phyloP scores from a whole-genome alignment of 1,139 yeast genomes.

The Sugiyamaella japonica region DNA sequence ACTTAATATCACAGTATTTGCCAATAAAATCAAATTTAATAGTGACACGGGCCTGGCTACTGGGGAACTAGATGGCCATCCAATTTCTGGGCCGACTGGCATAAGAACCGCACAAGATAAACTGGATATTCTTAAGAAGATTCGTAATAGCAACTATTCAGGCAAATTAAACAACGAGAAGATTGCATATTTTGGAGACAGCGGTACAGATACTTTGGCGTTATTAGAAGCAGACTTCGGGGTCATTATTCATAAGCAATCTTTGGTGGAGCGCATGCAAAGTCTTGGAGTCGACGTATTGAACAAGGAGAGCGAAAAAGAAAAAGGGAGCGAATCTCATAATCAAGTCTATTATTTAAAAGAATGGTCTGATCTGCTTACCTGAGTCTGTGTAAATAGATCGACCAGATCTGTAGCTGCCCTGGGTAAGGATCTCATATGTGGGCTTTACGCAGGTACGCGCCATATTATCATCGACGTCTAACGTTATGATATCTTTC shows the following conservation, averaged over 20 bases:
- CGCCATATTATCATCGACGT: too few relatives aligned
- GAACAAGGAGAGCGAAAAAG: neutral
- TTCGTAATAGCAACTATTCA: conserved; percentile 25
- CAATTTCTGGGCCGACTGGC: conserved; percentile 10
- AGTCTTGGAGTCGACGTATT: conserved; percentile 21
- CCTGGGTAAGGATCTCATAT: neutral
- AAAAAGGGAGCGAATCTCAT: neutral
- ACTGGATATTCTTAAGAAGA: conserved; percentile 36
- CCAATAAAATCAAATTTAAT: conserved; percentile 53
- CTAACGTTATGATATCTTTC: too few relatives aligned
- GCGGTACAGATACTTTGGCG: conserved; percentile 60
- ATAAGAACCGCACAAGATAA: conserved; percentile 64
- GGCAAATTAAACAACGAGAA: conserved; percentile 11
- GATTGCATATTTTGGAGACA: conserved; percentile 62
- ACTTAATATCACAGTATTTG: conserved; percentile 25
- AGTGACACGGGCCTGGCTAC: conserved; percentile 40
- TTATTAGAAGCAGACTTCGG: conserved; percentile 53
- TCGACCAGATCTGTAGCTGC: neutral
- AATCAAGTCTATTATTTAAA: conserved; percentile 12
- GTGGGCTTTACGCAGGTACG: neutral
- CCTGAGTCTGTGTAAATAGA: neutral
- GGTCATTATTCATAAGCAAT: conserved; percentile 43
- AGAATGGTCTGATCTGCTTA: conserved; percentile 17
- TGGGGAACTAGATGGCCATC: conserved; percentile 41
- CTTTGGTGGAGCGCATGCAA: conserved; percentile 20